phyloP scores from a whole-genome alignment of 768 basidiomycete species.

The Leccinum olivaceopallidum region DNA sequence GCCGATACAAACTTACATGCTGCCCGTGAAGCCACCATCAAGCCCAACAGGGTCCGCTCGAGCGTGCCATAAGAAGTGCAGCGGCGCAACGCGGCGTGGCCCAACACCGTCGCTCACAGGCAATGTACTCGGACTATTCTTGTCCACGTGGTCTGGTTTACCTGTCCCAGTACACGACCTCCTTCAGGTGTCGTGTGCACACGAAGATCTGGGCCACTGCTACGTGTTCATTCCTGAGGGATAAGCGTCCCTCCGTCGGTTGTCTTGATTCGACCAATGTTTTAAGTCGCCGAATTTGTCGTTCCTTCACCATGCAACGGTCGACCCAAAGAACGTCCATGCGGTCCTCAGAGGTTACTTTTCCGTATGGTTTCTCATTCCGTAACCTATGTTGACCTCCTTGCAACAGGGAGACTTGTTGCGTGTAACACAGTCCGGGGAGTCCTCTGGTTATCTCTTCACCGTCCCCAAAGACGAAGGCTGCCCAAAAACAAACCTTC shows the following conservation, averaged over 20 bases:
- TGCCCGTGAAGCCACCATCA: neutral
- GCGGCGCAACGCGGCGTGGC: neutral
- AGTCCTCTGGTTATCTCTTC: constrained; percentile 56
- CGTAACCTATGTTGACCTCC: neutral
- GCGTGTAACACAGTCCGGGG: constrained; percentile 49
- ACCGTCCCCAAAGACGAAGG: constrained; percentile 66
- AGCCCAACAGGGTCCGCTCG: neutral
- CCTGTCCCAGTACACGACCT: neutral
- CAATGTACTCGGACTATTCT: neutral
- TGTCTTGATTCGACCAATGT: neutral
- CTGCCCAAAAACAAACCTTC: constrained; percentile 59
- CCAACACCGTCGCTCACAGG: neutral
- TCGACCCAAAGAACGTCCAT: neutral
- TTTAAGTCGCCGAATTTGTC: neutral
- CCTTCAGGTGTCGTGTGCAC: neutral
- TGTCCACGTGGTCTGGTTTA: neutral
- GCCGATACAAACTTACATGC: neutral
- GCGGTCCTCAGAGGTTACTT: neutral
- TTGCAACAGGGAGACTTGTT: constrained; percentile 59
- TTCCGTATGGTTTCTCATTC: neutral
- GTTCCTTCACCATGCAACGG: neutral
- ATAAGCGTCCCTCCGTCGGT: neutral
- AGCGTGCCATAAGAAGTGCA: neutral
- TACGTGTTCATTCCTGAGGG: neutral
- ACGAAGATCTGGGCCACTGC: neutral